Conservation (phyloP, 2,329 filamentous ascomycete species). For the Whalleya microplaca region DNA sequence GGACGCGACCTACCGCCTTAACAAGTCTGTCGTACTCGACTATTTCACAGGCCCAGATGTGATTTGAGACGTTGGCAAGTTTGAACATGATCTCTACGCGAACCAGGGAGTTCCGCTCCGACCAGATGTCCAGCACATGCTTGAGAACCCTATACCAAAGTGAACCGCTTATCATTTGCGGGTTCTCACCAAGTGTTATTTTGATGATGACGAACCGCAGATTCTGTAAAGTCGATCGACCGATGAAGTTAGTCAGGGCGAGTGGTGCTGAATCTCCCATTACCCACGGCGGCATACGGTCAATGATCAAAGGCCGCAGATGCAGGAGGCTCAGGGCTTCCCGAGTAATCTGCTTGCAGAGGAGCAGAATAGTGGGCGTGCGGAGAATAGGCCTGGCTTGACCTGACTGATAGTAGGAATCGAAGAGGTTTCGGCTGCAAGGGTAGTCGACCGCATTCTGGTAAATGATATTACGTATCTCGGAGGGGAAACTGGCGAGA, state of each 20-base stretch:
- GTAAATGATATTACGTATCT: constrained; percentile 43
- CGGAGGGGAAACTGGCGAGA: constrained; percentile 36
- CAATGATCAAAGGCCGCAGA: constrained; percentile 35
- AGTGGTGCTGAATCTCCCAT: constrained; percentile 32
- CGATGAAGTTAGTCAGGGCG: constrained; percentile 35
- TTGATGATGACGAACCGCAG: constrained; percentile 38
- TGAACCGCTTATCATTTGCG: constrained; percentile 28
- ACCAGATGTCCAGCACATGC: constrained; percentile 33
- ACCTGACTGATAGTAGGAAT: constrained; percentile 33
- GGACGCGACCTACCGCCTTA: constrained; percentile 23
- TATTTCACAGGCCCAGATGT: constrained; percentile 30
- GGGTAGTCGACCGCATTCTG: constrained; percentile 35
- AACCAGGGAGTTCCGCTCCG: constrained; percentile 32
- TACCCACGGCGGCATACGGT: constrained; percentile 42
- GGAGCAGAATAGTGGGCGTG: constrained; percentile 41
- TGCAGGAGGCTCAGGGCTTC: constrained; percentile 38
- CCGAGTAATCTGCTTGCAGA: constrained; percentile 39
- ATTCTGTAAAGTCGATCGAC: constrained; percentile 37
- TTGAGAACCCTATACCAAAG: constrained; percentile 35
- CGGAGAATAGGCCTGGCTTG: constrained; percentile 17
- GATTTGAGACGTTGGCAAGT: constrained; percentile 27
- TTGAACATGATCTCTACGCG: constrained; percentile 38
- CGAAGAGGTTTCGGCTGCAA: constrained; percentile 34
- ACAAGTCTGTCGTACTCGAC: constrained; percentile 26
- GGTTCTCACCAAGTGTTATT: constrained; percentile 36